These are phyloP conservation scores for Podospora pseudoanserina DNA, from an alignment of 495 filamentous ascomycete species.

Conservation along the genomic window DNA sequence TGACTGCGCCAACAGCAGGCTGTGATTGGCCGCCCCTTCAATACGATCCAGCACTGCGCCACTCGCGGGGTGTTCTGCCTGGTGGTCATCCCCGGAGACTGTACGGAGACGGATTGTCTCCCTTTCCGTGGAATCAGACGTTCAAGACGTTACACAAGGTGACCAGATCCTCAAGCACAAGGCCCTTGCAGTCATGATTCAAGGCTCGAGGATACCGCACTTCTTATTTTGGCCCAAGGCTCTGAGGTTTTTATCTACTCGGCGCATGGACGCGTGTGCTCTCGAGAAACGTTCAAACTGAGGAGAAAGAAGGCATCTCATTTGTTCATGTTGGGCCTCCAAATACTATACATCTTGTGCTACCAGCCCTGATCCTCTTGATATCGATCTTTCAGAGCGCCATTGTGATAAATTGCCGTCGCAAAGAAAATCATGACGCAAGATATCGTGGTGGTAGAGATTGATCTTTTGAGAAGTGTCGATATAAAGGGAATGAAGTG, in stretches of 20 bases:
- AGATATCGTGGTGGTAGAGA: too few species aligned
- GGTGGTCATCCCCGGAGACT: background rate
- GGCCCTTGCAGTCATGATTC: background rate
- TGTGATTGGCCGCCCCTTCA: background rate
- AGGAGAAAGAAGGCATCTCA: background rate
- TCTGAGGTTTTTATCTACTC: background rate
- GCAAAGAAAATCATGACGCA: background rate
- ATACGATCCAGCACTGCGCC: background rate
- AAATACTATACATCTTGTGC: background rate
- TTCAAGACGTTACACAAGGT: background rate
- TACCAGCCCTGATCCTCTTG: background rate
- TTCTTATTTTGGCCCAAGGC: background rate
- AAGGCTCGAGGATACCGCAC: background rate
- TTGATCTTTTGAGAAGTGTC: too few species aligned
- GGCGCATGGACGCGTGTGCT: background rate
- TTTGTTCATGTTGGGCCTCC: background rate
- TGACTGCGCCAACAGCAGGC: background rate
- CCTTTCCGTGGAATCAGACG: too few species aligned
- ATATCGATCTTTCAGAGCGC: background rate
- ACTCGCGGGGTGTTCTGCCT: background rate
- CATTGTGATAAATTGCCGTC: background rate
- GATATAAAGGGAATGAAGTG: too few species aligned
- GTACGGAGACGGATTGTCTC: background rate
- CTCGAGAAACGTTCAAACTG: background rate
- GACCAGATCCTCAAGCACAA: background rate